Evolutionary conservation across 1,139 yeast genomes (phyloP), one percentile per base, ranked within the genome.

Genomic region (Blastobotrys arbuscula): DNA sequence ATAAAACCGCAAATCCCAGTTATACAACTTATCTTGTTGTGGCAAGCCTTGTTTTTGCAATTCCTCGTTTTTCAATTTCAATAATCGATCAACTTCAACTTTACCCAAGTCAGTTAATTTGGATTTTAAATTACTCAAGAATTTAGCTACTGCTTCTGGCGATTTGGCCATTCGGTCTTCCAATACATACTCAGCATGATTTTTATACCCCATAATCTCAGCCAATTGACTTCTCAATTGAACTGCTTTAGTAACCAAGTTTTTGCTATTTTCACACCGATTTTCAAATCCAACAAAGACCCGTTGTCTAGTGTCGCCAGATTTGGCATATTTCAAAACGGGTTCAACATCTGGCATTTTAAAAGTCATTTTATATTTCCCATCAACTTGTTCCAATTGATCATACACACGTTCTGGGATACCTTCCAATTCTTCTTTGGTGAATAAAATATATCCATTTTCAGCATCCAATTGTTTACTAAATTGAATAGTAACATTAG

Each of bases 301-400:
- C 19, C 64, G 61, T 62, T 79, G 81, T 65, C 96, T 76, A 2
- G 94, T 84, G 15, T 75, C 76, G 38, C 80, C 76, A 53, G 69
- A 69, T 50, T 74, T 71, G 41, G 94, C 90, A 63, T 79, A 78
- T 63, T 83, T 82, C 64, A 84, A 68, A n/a, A 82, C 82, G 0
- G 95, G 95, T 55, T 82, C 70, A 47, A 83, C 68, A 61, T 86
- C 95, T 3, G 95, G 92, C 60, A 84, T 84, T 64, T 86, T 84
- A 71, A 77, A 86, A 3, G 94, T 82, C 72, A 87, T 82, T 62
- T 82, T 82, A 60, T 68, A 75, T 59, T 75, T 76, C 13, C 75
- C 80, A 12, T 64, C 70, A 13, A 69, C 76, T 52, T 68, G 65
- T 49, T 78, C 82, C 59, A 81, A 84, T 59, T 77, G 84, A 21